These are phyloP conservation scores for Malus hybrid DNA, from an alignment of 331 rosid genomes.

Conservation along the genomic window DNA sequence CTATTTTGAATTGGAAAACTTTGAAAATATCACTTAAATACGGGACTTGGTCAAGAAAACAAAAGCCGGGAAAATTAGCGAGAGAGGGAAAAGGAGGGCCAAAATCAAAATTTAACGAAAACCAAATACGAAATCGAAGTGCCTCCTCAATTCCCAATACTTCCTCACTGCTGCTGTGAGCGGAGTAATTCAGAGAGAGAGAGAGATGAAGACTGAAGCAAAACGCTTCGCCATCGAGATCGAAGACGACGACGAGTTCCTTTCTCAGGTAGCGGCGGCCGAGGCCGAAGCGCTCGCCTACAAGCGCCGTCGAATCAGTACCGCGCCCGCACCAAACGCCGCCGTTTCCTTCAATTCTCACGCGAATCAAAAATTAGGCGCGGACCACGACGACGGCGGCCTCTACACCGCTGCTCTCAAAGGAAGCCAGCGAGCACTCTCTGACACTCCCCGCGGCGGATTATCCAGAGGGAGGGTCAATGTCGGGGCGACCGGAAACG, in stretches of 20 bases:
- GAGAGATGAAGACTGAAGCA: conserved; percentile 17
- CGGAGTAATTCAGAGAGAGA: not conserved
- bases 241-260: conserved; percentile 33
- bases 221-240: conserved; percentile 4
- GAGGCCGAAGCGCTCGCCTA: conserved; percentile 35
- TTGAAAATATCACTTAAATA: not conserved
- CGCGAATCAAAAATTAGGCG: not conserved
- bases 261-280: conserved; percentile 30
- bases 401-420: conserved; percentile 39
- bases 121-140: not conserved
- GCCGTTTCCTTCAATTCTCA: not conserved
- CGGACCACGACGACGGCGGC: not conserved
- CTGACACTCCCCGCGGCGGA: not conserved
- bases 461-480: not conserved
- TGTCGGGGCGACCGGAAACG: conserved; percentile 1
- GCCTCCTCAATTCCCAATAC: not conserved
- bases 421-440: conserved; percentile 13
- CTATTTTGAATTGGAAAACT: not conserved
- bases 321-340: not conserved
- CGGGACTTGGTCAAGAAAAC: not conserved
- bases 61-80: not conserved
- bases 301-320: conserved; percentile 31
- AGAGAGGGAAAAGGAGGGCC: not conserved
- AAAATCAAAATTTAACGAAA: not conserved
- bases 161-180: not conserved